These are phyloP conservation scores for Phyllosticta citriasiana DNA, from an alignment of 2,329 filamentous ascomycete genomes.

Conservation along the genomic window DNA sequence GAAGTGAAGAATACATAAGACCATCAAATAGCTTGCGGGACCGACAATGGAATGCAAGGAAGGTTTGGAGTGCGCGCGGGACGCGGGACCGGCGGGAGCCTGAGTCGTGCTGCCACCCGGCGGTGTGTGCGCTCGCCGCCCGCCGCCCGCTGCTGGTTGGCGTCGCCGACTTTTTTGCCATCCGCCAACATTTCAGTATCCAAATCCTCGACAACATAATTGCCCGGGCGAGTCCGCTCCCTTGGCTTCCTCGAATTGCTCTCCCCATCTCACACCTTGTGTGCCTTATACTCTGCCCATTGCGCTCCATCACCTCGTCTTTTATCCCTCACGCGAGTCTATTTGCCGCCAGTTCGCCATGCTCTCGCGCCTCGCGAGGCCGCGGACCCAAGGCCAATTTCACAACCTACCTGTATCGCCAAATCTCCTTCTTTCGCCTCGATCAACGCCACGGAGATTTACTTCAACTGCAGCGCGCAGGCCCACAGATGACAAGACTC, in stretches of 20 bases:
- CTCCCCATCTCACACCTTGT: not conserved
- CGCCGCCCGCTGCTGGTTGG: not conserved
- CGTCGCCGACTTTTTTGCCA: constrained; percentile 6
- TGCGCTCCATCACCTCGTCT: not conserved
- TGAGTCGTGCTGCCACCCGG: not conserved
- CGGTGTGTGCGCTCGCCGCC: not conserved
- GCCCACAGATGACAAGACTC: not conserved
- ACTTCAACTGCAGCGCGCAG: not conserved
- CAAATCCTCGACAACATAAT: not conserved
- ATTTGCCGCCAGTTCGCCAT: not conserved
- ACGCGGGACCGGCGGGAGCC: not conserved
- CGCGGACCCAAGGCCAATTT: not conserved
- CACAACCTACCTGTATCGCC: not conserved
- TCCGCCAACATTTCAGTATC: constrained; percentile 12
- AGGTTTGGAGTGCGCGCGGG: not conserved
- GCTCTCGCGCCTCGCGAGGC: not conserved
- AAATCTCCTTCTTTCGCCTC: not conserved
- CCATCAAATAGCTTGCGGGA: too few species aligned
- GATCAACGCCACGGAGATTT: not conserved
- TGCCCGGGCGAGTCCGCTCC: not conserved
- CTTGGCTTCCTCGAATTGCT: not conserved
- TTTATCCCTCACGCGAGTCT: not conserved
- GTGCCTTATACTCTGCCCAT: not conserved
- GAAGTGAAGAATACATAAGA: too few species aligned
- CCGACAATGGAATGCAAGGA: not conserved